Evolutionary conservation across 176 grass and related monocot species (phyloP).

Genomic region (Bromus sterilis): DNA sequence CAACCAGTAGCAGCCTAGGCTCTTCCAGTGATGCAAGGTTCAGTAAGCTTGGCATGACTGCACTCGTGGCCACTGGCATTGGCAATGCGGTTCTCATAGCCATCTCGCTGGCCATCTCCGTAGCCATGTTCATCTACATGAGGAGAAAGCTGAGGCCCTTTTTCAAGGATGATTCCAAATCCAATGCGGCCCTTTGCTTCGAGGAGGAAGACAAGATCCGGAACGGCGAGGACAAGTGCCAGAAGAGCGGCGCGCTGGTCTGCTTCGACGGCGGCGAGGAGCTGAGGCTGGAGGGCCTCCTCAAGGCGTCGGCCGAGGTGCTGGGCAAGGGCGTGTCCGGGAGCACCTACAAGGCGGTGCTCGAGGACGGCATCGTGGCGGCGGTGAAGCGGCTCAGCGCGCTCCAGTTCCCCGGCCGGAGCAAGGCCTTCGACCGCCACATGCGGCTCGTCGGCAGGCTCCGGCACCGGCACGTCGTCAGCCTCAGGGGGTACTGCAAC

Average conservation of each 20-base stretch:
- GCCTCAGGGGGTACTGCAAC: conserved; percentile 62
- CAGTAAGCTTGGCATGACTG: conserved; percentile 25
- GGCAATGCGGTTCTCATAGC: conserved; percentile 39
- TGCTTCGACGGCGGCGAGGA: conserved; percentile 69
- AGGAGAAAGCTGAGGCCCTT: conserved; percentile 35
- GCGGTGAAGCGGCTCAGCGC: conserved; percentile 74
- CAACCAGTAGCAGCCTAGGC: background rate
- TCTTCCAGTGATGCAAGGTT: background rate
- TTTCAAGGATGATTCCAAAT: background rate
- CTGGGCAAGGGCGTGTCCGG: conserved; percentile 74
- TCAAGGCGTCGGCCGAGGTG: conserved; percentile 73
- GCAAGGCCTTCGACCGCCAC: conserved; percentile 65
- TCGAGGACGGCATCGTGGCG: conserved; percentile 63
- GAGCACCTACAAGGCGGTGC: conserved; percentile 68
- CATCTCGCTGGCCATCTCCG: conserved; percentile 19
- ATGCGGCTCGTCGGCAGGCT: conserved; percentile 55
- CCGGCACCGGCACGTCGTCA: conserved; percentile 56
- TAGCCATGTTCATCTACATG: conserved; percentile 48
- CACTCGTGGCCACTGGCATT: conserved; percentile 44
- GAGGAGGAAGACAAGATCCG: conserved; percentile 10
- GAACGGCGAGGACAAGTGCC: conserved; percentile 15
- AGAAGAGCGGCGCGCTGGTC: conserved; percentile 36
- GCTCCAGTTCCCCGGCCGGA: conserved; percentile 44
- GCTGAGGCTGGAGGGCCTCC: conserved; percentile 57
- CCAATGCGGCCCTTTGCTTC: background rate